These are phyloP conservation scores for Solioccasus polychromus DNA, from an alignment of 768 basidiomycete species.

Conservation along the genomic window DNA sequence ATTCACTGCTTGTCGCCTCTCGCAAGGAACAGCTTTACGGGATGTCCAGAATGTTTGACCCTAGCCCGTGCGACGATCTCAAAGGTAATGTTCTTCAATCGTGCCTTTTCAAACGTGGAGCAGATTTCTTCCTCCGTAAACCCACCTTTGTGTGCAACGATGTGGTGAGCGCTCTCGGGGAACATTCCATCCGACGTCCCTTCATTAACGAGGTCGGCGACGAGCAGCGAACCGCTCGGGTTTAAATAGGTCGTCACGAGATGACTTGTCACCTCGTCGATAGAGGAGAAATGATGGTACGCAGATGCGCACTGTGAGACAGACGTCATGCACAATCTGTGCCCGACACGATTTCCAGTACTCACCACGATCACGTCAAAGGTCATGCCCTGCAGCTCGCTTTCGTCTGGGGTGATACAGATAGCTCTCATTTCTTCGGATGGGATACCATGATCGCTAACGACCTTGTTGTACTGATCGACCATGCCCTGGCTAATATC, in stretches of 20 bases:
- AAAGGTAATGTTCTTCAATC: constrained; percentile 45
- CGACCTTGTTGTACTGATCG: constrained; percentile 58
- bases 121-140: constrained; percentile 49
- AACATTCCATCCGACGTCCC: constrained; percentile 27
- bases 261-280: constrained; percentile 46
- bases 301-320: constrained; percentile 52
- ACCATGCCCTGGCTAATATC: constrained; percentile 76
- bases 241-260: constrained; percentile 55
- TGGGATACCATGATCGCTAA: constrained; percentile 57
- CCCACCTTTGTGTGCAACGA: constrained; percentile 55
- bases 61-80: constrained; percentile 31
- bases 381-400: constrained; percentile 47
- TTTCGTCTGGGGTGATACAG: constrained; percentile 40
- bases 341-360: constrained; percentile 1
- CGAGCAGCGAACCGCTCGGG: constrained; percentile 57
- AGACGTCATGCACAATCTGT: not conserved
- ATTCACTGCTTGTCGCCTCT: constrained; percentile 39
- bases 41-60: constrained; percentile 31
- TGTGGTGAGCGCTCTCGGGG: constrained; percentile 34
- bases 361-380: constrained; percentile 75
- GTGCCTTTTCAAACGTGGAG: constrained; percentile 49
- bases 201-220: constrained; percentile 48
- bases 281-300: constrained; percentile 60
- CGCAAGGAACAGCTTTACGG: constrained; percentile 54
- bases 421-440: constrained; percentile 67